Evolutionary conservation across 139 green algal species (phyloP).

Genomic region (Zygnema cylindricum): DNA sequence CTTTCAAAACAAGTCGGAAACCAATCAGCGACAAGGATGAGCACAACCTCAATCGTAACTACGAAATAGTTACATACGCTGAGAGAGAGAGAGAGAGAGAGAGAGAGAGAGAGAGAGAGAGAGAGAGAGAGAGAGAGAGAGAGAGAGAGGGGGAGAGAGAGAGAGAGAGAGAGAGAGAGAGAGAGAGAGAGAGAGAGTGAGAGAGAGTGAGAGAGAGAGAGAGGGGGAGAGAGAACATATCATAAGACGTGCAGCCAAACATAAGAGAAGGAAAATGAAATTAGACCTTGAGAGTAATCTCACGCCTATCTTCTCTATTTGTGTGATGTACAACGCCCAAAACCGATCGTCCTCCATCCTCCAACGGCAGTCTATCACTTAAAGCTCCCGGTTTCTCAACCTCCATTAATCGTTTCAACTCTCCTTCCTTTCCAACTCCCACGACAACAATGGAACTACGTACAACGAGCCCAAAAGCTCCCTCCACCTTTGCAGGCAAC

Average conservation of each 20-base stretch:
- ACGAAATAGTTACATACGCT: no score
- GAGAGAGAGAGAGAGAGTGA: not conserved
- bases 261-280: not conserved
- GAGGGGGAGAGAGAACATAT: not conserved
- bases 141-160: no score
- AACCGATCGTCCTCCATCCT: conserved; percentile 3
- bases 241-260: no score
- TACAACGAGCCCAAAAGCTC: not conserved
- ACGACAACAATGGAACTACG: not conserved
- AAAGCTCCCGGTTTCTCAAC: not conserved
- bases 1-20: conserved; percentile 3
- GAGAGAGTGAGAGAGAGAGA: not conserved
- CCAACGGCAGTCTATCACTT: not conserved
- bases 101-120: no score
- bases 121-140: no score
- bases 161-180: not conserved
- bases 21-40: no score
- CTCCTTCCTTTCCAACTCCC: not conserved
- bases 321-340: not conserved
- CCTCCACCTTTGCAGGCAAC: conserved; percentile 7
- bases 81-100: no score
- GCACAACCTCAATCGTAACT: no score
- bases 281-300: not conserved
- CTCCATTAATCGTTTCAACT: not conserved
- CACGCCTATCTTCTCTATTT: not conserved